These are phyloP conservation scores for Chlorella sorokiniana DNA, from an alignment of 139 green algal species.

Conservation along the genomic window DNA sequence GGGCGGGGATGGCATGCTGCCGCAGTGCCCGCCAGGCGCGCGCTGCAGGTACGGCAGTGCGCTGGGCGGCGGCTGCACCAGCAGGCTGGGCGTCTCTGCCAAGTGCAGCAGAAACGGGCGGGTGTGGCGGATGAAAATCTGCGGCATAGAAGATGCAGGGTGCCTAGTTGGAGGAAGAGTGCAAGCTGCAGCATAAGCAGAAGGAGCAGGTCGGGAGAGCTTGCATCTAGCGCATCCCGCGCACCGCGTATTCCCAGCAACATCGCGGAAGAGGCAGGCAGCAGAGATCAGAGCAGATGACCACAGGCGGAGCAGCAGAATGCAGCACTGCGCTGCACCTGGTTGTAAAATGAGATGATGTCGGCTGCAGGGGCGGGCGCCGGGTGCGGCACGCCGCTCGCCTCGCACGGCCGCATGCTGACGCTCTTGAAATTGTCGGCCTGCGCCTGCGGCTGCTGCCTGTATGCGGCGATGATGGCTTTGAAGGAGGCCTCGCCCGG, in stretches of 20 bases:
- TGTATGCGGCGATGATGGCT: conserved; percentile 88
- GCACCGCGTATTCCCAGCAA: no score
- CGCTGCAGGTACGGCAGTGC: conserved; percentile 15
- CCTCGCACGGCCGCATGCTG: conserved; percentile 60
- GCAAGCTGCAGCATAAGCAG: background rate
- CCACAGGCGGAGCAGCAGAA: no score
- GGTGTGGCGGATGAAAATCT: conserved; percentile 62
- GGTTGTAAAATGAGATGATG: conserved; percentile 95
- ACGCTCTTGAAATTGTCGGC: conserved; percentile 80
- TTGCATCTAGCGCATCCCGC: no score
- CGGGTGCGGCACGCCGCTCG: background rate
- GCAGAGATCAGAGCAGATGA: no score
- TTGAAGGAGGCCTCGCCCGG: conserved; percentile 70
- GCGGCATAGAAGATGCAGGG: background rate
- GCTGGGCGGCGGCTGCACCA: conserved; percentile 11
- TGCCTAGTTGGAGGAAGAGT: background rate
- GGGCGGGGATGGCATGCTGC: background rate
- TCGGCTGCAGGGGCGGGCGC: conserved; percentile 43
- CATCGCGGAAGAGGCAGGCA: no score
- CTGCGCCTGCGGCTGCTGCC: conserved; percentile 69
- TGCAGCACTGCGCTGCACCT: conserved; percentile 22
- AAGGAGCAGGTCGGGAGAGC: background rate
- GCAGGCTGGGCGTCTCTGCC: conserved; percentile 1
- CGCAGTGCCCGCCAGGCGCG: background rate
- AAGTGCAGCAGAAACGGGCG: conserved; percentile 17